phyloP scores from a whole-genome alignment of 2,329 filamentous ascomycete species.

The Colletotrichum echinochloae region DNA sequence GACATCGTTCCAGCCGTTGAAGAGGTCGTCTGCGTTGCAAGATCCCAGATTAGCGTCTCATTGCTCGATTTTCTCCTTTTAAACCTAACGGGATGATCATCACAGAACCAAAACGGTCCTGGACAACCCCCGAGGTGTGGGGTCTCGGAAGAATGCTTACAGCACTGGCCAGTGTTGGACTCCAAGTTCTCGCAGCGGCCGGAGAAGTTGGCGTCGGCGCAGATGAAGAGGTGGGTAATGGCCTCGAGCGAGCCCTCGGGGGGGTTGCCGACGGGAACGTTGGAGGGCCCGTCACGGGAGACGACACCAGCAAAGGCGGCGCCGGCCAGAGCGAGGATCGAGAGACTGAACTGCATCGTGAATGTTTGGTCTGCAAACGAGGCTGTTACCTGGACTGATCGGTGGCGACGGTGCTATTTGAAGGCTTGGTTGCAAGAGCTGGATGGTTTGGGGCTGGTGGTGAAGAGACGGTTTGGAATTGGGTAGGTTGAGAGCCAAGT shows the following conservation, averaged over 20 bases:
- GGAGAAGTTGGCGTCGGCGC: not conserved
- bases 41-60: not conserved
- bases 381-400: not conserved
- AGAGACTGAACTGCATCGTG: not conserved
- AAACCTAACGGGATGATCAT: not conserved
- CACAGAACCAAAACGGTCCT: not conserved
- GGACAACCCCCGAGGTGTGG: not conserved
- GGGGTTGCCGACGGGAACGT: not conserved
- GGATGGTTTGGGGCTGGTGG: not conserved
- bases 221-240: constrained; percentile 6
- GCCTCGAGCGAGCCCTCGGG: not conserved
- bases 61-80: not conserved
- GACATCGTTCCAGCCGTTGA: constrained; percentile 1
- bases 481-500: not conserved
- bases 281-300: not conserved
- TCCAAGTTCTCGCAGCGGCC: constrained; percentile 8
- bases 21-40: not conserved
- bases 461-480: not conserved
- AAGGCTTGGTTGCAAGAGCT: not conserved
- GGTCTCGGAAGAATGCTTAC: not conserved
- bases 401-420: not conserved
- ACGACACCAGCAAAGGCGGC: constrained; percentile 4
- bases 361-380: not conserved
- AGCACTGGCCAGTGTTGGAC: not conserved
- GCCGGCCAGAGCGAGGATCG: not conserved